Percentiles rank a stretch among this genome's conserved stretches.
Evolutionary conservation across 179 eudicot genomes (phyloP).

Genomic region (Corrigiola litoralis): DNA sequence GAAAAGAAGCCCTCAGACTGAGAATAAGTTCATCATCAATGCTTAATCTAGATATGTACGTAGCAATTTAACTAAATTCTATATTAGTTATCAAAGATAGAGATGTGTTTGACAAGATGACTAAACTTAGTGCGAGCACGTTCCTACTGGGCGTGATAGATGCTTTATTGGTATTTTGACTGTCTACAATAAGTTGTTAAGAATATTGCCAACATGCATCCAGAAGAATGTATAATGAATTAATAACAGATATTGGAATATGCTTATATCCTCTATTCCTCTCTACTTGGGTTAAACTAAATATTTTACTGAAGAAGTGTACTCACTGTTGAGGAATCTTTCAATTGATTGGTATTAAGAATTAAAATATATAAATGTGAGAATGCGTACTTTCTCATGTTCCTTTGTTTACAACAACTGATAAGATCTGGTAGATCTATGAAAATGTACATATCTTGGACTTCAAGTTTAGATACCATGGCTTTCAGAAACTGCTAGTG

Average conservation of each 20-base stretch:
- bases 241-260: constrained; percentile 12
- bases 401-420: no score
- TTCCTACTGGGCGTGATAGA: neutral
- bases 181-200: no score
- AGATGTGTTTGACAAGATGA: constrained; percentile 6
- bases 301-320: constrained; percentile 1
- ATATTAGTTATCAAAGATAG: neutral
- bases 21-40: neutral
- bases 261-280: constrained; percentile 13
- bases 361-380: no score
- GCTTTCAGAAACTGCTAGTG: no score
- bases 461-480: no score
- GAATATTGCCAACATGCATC: constrained; percentile 17
- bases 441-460: no score
- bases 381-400: no score
- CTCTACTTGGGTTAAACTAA: neutral
- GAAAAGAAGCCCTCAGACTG: neutral
- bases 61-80: neutral
- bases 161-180: no score
- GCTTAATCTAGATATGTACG: neutral
- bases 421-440: no score
- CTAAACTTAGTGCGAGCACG: constrained; percentile 22
- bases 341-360: no score
- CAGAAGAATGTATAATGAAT: neutral
- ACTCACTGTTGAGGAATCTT: neutral